These are phyloP conservation scores for Prunella vulgaris DNA, from an alignment of 257 asterid species.

Conservation along the genomic window DNA sequence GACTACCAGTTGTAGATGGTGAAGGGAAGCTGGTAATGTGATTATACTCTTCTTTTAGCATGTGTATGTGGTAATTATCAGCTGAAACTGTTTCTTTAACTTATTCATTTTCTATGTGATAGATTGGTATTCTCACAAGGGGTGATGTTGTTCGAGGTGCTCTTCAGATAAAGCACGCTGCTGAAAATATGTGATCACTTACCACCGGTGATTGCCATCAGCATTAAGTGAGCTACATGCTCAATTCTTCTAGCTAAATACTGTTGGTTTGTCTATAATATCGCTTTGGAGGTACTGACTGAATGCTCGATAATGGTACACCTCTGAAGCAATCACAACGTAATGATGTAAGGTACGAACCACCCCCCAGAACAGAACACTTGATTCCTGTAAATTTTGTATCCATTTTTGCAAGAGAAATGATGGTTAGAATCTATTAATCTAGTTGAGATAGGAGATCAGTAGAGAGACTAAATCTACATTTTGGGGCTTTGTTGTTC, in stretches of 20 bases:
- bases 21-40: conserved; percentile 77
- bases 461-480: conserved; percentile 1
- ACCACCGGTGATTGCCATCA: conserved; percentile 1
- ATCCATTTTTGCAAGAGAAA: conserved; percentile 6
- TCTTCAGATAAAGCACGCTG: conserved; percentile 63
- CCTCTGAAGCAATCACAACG: not conserved
- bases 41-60: conserved; percentile 11
- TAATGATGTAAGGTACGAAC: conserved; percentile 12
- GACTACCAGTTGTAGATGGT: conserved; percentile 82
- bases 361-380: conserved; percentile 7
- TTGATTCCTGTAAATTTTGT: conserved; percentile 28
- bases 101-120: conserved; percentile 8
- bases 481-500: not conserved
- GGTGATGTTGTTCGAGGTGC: conserved; percentile 94
- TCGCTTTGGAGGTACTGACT: not conserved
- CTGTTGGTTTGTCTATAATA: not conserved
- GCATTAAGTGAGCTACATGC: not conserved
- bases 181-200: conserved; percentile 29
- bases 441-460: conserved; percentile 16
- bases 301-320: not conserved
- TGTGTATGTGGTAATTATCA: not conserved
- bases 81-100: conserved; percentile 11
- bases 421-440: conserved; percentile 17
- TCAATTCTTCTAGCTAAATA: conserved; percentile 17
- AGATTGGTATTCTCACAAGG: conserved; percentile 89